Evolutionary conservation across 129 eudicot genomes (phyloP).

Genomic region (Artemisia tridentata): DNA sequence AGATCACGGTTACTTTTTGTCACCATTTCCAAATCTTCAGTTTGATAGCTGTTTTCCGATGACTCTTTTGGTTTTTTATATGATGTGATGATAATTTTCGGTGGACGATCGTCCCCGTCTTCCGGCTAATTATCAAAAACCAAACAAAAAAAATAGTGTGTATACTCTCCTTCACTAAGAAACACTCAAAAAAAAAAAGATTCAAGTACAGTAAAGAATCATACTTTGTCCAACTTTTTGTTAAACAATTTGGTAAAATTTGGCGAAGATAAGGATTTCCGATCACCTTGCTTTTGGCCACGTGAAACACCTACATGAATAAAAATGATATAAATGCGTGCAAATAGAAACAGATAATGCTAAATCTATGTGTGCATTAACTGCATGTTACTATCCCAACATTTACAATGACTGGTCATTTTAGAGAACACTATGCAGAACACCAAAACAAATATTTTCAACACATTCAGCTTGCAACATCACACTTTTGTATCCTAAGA

Average conservation of each 20-base stretch:
- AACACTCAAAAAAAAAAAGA: slow-evolving; percentile 12
- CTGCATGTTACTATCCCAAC: not conserved
- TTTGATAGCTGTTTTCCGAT: not conserved
- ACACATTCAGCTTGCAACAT: too few species aligned
- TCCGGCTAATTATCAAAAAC: slow-evolving; percentile 37
- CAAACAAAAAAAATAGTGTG: slow-evolving; percentile 14
- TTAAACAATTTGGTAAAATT: slow-evolving; percentile 25
- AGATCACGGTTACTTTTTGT: slow-evolving; percentile 27
- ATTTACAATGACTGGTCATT: not conserved
- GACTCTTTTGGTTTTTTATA: not conserved
- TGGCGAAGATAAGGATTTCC: too few species aligned
- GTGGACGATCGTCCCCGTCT: slow-evolving; percentile 20
- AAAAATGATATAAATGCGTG: too few species aligned
- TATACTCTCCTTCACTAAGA: slow-evolving; percentile 5
- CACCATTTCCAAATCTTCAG: slow-evolving; percentile 11
- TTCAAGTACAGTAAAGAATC: slow-evolving; percentile 22
- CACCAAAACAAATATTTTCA: too few species aligned
- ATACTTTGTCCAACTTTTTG: slow-evolving; percentile 47
- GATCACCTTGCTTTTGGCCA: too few species aligned
- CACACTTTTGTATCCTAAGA: too few species aligned
- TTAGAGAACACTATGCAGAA: not conserved
- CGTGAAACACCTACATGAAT: too few species aligned
- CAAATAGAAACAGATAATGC: too few species aligned
- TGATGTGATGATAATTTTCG: too few species aligned
- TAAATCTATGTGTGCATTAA: too few species aligned